Conservation (phyloP, 2,329 filamentous ascomycete species). For the Coniochaeta pulveracea region DNA sequence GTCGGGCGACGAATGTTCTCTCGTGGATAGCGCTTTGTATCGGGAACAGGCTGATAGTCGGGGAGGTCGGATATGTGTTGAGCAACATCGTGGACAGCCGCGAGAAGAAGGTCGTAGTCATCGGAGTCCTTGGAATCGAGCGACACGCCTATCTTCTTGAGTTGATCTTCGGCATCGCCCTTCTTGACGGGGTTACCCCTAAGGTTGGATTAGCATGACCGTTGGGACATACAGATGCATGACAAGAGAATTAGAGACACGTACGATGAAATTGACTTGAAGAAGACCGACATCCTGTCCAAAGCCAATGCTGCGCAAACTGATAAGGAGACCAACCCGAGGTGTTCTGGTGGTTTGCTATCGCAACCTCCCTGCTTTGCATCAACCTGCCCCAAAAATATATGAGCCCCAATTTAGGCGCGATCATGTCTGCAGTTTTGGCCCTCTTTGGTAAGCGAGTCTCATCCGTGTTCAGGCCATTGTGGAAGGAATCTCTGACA, state of each 20-base stretch:
- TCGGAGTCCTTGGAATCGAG: constrained; percentile 23
- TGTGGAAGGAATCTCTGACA: background rate
- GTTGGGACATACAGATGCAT: background rate
- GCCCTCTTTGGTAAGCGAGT: background rate
- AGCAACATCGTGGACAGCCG: constrained; percentile 39
- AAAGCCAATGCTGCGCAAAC: background rate
- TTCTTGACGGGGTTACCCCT: constrained; percentile 27
- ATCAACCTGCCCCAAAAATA: background rate
- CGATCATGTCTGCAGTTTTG: background rate
- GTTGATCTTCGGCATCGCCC: constrained; percentile 24
- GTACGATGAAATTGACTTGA: constrained; percentile 24
- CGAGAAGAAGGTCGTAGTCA: constrained; percentile 35
- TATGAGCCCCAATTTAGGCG: background rate
- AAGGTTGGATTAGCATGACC: background rate
- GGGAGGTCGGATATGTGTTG: constrained; percentile 29
- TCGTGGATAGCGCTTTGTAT: constrained; percentile 30
- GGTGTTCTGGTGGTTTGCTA: background rate
- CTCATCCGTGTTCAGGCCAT: background rate
- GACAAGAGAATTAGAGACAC: constrained; percentile 3
- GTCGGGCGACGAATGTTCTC: constrained; percentile 27
- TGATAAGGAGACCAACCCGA: background rate
- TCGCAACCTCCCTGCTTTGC: background rate
- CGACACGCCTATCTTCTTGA: constrained; percentile 23
- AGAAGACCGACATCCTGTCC: constrained; percentile 24
- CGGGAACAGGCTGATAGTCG: constrained; percentile 31